A percentile compares a stretch with the other conserved stretches of the same genome.
These are phyloP conservation scores for Canavalia gladiata DNA, from an alignment of 306 rosid genomes.

Conservation along the genomic window DNA sequence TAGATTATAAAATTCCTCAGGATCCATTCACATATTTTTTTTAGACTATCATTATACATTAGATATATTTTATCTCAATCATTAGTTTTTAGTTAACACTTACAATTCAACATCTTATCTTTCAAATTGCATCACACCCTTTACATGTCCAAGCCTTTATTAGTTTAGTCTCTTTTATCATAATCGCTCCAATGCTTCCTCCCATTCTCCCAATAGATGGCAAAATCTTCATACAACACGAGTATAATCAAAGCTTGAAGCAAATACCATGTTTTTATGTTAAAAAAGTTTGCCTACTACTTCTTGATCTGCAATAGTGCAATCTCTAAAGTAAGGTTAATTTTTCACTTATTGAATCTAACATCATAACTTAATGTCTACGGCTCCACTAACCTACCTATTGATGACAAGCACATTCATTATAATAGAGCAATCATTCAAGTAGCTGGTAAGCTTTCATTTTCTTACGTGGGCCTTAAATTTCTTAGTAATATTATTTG, in stretches of 20 bases:
- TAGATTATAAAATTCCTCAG: too few species aligned
- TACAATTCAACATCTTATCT: background rate
- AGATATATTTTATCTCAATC: background rate
- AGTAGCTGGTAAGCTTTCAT: constrained; percentile 38
- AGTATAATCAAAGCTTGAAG: constrained; percentile 23
- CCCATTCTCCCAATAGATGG: background rate
- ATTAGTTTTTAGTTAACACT: background rate
- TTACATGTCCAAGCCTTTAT: background rate
- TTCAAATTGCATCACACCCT: background rate
- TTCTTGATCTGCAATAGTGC: background rate
- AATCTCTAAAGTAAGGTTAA: background rate
- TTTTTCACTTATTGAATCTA: background rate
- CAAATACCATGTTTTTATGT: background rate
- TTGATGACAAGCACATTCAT: constrained; percentile 15
- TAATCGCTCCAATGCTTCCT: background rate
- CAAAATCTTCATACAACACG: background rate
- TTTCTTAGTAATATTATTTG: background rate
- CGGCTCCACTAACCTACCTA: constrained; percentile 23
- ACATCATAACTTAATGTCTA: constrained; percentile 26
- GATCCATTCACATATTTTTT: too few species aligned
- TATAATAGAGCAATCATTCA: constrained; percentile 34
- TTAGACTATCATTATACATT: background rate
- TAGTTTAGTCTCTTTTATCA: background rate
- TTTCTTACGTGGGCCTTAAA: constrained; percentile 29
- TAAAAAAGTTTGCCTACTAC: background rate